phyloP scores from a whole-genome alignment of 1,284 basidiomycete genomes.

The Leccinum colubrinum region DNA sequence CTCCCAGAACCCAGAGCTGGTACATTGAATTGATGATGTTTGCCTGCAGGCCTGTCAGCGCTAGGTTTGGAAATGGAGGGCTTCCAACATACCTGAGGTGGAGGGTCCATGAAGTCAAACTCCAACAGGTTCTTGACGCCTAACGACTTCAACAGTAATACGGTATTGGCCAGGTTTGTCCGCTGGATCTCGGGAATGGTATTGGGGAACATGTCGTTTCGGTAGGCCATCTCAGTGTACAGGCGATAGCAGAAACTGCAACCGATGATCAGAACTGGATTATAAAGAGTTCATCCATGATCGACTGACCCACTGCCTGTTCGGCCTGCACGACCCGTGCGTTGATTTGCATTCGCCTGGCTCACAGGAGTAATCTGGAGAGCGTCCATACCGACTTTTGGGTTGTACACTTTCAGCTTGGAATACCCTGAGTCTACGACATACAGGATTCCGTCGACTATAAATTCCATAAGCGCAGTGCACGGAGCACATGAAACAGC shows the following conservation, averaged over 20 bases:
- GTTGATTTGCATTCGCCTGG: conserved; percentile 96
- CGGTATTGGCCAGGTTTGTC: conserved; percentile 96
- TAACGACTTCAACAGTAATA: conserved; percentile 89
- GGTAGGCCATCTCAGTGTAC: conserved; percentile 83
- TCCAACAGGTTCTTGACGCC: conserved; percentile 97
- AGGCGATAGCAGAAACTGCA: conserved; percentile 89
- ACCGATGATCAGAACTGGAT: conserved; percentile 10
- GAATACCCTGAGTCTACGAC: conserved; percentile 97
- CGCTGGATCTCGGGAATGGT: conserved; percentile 99
- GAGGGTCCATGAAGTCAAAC: conserved; percentile 99
- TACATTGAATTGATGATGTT: conserved; percentile 99
- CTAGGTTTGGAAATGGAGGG: conserved; percentile 47
- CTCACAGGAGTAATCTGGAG: conserved; percentile 98
- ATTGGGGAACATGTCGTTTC: conserved; percentile 88
- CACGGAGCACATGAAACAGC: not conserved
- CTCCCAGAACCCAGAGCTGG: conserved; percentile 97
- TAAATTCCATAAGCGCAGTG: conserved; percentile 13
- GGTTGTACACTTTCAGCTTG: conserved; percentile 98
- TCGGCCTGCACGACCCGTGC: conserved; percentile 93
- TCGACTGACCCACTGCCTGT: conserved; percentile 84
- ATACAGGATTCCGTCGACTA: conserved; percentile 96
- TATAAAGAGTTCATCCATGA: not conserved
- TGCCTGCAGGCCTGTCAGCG: conserved; percentile 46
- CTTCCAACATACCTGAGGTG: conserved; percentile 64
- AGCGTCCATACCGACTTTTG: conserved; percentile 98